Base-by-base conservation (phyloP, 345 rosid species). In the Salix koriyanagi region DNA sequence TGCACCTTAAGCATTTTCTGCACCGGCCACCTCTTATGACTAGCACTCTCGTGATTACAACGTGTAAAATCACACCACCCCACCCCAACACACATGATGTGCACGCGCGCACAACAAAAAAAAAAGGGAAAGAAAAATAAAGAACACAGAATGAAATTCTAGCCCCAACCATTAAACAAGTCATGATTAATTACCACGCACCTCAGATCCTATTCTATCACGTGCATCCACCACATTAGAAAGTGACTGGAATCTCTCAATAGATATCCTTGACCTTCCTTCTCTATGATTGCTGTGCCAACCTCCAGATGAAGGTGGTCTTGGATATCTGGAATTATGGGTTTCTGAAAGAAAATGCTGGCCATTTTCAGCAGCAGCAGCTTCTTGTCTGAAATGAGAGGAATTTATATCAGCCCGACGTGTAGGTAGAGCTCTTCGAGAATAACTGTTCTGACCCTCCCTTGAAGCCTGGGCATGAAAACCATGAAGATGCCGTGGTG, bases 231-330 rank as follows among this genome's bases (percentile, higher is more conserved):
- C 76, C 11, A 73, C 65, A 80, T 71, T 84, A 37, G 76, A 37
- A 25, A 44, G 54, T 54, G 69, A 54, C 7, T 70, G 76, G 74
- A 68, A 69, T 73, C 84, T 81, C 61, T 75, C 86, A 12, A 46
- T 16, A 8, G 75, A n/a, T 18, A 75, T 50, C 60, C 80, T 81
- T 46, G 86, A 41, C 72, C 84, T 65, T 65, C 74, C 66, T 2
- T 76, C 72, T 64, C 84, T 81, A 23, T 65, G 78, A 71, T 67
- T 65, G 72, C 66, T 46, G 46, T 41, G 86, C 86, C 80, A 78
- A 14, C 78, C 60, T 73, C 82, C 25, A 18, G 79, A 54, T 58
- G 80, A 66, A 4, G 58, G 65, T 73, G 80, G 73, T 76, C 83
- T 79, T 18, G 76, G 61, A 39, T 64, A 67, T 78, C 84, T 76